phyloP scores from a whole-genome alignment of 306 rosid species.

The Psophocarpus tetragonolobus region DNA sequence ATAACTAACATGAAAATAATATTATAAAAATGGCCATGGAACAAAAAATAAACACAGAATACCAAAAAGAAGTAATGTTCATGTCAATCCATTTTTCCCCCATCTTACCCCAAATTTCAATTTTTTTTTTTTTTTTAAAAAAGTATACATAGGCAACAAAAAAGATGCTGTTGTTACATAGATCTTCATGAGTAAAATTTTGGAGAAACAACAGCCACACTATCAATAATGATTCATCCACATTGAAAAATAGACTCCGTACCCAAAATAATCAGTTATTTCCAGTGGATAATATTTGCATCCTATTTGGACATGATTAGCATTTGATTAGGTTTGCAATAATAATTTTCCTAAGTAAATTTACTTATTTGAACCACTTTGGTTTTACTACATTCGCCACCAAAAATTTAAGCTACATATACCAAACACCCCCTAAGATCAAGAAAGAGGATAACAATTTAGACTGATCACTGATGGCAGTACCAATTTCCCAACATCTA shows the following conservation, averaged over 20 bases:
- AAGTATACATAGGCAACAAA: neutral
- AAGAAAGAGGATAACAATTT: neutral
- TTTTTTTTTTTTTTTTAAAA: neutral
- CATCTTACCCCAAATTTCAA: neutral
- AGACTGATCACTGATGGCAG: neutral
- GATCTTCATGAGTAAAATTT: neutral
- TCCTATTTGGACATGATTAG: neutral
- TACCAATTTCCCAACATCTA: neutral
- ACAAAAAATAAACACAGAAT: neutral
- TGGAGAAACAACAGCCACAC: neutral
- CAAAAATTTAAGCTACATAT: neutral
- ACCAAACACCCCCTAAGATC: no score
- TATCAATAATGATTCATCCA: neutral
- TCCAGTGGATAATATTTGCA: neutral
- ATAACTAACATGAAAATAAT: neutral
- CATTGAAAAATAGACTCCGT: neutral
- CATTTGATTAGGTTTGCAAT: neutral
- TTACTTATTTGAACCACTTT: neutral
- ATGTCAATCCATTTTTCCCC: neutral
- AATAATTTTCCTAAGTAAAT: neutral
- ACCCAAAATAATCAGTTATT: neutral
- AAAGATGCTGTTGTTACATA: neutral
- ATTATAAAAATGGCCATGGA: neutral
- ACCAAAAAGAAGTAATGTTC: neutral
- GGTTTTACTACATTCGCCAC: neutral